A percentile compares a stretch with the other conserved stretches of the same genome.
Conservation (phyloP, 177 flowering plant species). For the Telopea speciosissima region DNA sequence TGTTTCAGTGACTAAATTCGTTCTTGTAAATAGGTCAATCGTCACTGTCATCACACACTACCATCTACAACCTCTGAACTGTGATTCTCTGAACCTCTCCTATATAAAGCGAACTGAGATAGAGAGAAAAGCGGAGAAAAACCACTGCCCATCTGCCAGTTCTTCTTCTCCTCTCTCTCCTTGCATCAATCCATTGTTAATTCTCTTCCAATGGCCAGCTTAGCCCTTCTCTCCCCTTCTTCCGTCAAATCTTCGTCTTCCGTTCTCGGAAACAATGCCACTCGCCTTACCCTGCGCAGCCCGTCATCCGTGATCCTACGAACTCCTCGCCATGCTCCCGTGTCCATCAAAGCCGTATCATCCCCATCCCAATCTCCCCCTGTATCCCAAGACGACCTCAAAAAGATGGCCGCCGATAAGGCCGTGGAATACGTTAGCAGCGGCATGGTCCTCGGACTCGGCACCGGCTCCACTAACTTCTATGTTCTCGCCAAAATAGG, state of each 20-base stretch:
- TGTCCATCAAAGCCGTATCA: constrained; percentile 44
- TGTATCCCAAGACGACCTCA: constrained; percentile 76
- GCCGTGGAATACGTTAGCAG: constrained; percentile 68
- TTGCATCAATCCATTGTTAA: neutral
- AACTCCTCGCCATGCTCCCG: constrained; percentile 11
- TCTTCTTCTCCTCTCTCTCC: constrained; percentile 1
- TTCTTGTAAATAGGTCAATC: no score
- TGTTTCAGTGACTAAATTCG: no score
- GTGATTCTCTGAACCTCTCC: neutral
- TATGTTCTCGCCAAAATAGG: constrained; percentile 72
- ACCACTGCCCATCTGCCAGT: no score
- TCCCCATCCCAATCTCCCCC: constrained; percentile 24
- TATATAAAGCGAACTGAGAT: neutral
- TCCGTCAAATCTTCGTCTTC: constrained; percentile 19
- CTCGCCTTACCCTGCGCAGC: constrained; percentile 23
- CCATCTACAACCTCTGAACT: neutral
- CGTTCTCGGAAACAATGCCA: constrained; percentile 19
- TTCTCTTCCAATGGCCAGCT: constrained; percentile 31
- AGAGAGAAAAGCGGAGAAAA: no score
- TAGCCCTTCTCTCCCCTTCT: constrained; percentile 28
- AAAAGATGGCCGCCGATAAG: constrained; percentile 76
- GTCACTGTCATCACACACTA: no score
- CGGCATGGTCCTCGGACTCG: constrained; percentile 89
- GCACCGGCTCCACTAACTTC: constrained; percentile 92
- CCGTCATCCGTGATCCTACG: constrained; percentile 22